These are phyloP conservation scores for Candida qinlingensis DNA, from an alignment of 805 yeast genomes.

Conservation along the genomic window DNA sequence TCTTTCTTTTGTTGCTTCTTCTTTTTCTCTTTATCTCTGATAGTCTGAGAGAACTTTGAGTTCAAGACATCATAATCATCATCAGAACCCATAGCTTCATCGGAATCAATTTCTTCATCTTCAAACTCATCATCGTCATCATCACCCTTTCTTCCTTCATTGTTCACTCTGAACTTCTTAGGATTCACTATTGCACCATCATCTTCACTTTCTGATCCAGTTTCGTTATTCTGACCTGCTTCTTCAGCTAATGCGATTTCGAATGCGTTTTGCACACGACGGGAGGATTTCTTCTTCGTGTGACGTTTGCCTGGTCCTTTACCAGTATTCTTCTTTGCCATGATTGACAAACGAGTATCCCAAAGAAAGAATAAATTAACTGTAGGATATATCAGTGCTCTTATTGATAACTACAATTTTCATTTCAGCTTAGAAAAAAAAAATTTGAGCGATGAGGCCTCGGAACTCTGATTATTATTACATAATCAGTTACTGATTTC, in stretches of 20 bases:
- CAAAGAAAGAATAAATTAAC: not conserved
- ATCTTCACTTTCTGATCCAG: constrained; percentile 28
- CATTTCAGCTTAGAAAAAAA: not conserved
- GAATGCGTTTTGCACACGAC: constrained; percentile 45
- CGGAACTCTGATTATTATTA: not conserved
- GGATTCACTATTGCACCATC: constrained; percentile 36
- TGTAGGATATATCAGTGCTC: not conserved
- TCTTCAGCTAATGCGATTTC: constrained; percentile 35
- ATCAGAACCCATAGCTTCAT: constrained; percentile 82
- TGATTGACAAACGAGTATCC: not conserved
- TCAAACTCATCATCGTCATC: constrained; percentile 35
- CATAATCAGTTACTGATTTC: not conserved
- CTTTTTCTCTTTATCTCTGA: constrained; percentile 47
- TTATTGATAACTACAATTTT: not conserved
- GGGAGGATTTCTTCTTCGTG: constrained; percentile 21
- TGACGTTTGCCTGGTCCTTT: constrained; percentile 3
- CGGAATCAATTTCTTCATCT: constrained; percentile 75
- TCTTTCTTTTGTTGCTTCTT: constrained; percentile 7
- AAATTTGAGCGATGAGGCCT: constrained; percentile 1
- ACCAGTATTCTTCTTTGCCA: not conserved
- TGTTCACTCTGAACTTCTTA: constrained; percentile 22
- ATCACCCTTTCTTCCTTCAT: constrained; percentile 12
- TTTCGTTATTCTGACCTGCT: constrained; percentile 19
- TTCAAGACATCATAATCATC: constrained; percentile 62
- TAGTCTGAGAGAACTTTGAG: constrained; percentile 63